Evolutionary conservation across 2,329 filamentous ascomycete genomes (phyloP).

Genomic region (Phialocephala sp.): DNA sequence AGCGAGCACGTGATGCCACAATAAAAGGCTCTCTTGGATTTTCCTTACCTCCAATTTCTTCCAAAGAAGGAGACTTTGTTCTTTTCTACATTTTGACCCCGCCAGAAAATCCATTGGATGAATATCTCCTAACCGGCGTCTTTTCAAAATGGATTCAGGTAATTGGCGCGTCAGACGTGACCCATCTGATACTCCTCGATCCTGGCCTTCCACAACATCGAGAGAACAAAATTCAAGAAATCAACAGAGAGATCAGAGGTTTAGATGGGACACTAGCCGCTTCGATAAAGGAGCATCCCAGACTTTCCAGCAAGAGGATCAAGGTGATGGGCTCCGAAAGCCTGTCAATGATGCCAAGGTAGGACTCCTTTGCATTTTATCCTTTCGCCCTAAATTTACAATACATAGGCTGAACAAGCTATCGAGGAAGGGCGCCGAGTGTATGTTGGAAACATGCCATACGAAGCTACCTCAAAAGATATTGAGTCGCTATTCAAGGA

Average conservation of each 20-base stretch:
- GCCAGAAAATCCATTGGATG: neutral
- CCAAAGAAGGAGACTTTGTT: neutral
- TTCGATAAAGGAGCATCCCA: neutral
- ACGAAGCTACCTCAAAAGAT: slow-evolving; percentile 57
- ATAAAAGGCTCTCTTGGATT: neutral
- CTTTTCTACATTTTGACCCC: neutral
- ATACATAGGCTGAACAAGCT: slow-evolving; percentile 28
- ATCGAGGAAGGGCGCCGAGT: slow-evolving; percentile 45
- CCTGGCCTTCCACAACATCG: slow-evolving; percentile 8
- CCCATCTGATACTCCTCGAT: slow-evolving; percentile 19
- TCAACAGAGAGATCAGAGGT: neutral
- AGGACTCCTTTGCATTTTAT: neutral
- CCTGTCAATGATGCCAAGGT: slow-evolving; percentile 26
- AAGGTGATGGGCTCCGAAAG: slow-evolving; percentile 25
- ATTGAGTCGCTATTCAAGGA: slow-evolving; percentile 54
- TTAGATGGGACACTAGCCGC: neutral
- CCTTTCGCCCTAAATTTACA: neutral
- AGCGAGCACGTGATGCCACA: neutral
- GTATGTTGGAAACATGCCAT: slow-evolving; percentile 61
- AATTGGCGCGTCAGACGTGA: slow-evolving; percentile 39
- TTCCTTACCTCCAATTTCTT: neutral
- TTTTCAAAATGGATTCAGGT: slow-evolving; percentile 34
- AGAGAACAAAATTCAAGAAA: slow-evolving; percentile 13
- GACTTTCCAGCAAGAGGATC: neutral
- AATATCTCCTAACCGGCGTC: neutral